Percentiles rank a stretch among this genome's conserved stretches.
phyloP scores from a whole-genome alignment of 1,139 yeast species.

The Kodamaea plutei region DNA sequence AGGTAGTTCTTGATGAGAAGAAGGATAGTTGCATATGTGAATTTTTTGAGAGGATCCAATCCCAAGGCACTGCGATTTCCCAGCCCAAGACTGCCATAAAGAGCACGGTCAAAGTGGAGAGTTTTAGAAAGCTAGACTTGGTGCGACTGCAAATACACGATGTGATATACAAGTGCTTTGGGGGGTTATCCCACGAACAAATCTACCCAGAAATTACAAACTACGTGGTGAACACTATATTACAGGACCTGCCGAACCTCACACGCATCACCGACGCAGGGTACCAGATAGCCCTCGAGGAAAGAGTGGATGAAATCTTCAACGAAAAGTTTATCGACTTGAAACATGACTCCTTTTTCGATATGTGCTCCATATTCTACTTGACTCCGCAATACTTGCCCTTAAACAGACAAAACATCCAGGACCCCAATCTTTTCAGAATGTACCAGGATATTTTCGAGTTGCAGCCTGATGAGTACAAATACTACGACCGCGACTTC shows the following conservation, averaged over 20 bases:
- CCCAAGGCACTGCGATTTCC: too few relatives aligned
- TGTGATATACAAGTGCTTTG: conserved; percentile 5
- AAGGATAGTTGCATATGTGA: too few relatives aligned
- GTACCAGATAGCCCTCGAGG: conserved; percentile 8
- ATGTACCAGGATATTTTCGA: conserved; percentile 9
- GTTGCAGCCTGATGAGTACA: conserved; percentile 9
- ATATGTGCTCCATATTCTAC: conserved; percentile 9
- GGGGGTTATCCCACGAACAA: conserved; percentile 3
- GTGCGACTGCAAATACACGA: conserved; percentile 4
- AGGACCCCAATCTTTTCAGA: conserved; percentile 8
- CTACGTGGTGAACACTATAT: conserved; percentile 14
- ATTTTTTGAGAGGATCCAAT: neutral
- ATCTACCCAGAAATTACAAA: conserved; percentile 11
- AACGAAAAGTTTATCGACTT: conserved; percentile 18
- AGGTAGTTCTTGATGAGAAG: neutral
- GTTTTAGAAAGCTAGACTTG: neutral
- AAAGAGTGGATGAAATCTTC: conserved; percentile 15
- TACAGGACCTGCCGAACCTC: conserved; percentile 12
- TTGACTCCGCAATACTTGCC: conserved; percentile 6
- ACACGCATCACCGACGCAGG: conserved; percentile 3
- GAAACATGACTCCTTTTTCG: conserved; percentile 16
- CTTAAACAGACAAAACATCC: conserved; percentile 1
- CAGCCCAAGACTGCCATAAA: conserved; percentile 1
- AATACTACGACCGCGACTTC: conserved; percentile 9
- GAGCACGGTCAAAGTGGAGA: neutral